Percentiles rank a stretch among this genome's conserved stretches.
phyloP scores from a whole-genome alignment of 805 yeast genomes.

The Metschnikowia kunwiensis region DNA sequence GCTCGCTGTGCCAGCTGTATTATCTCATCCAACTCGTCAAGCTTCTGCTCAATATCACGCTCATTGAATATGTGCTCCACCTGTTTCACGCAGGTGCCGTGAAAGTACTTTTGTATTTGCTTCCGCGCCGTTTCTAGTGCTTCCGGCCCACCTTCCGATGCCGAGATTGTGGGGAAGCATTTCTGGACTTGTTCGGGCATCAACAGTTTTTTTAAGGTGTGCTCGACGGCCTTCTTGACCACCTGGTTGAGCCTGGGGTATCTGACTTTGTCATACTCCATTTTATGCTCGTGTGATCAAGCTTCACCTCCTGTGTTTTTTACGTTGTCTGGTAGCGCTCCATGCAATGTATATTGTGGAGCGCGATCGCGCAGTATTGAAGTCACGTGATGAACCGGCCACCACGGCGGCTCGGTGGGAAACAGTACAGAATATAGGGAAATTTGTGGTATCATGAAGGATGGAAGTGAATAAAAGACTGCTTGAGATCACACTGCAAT shows the following conservation, averaged over 20 bases:
- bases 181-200: constrained; percentile 47
- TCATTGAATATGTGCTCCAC: constrained; percentile 54
- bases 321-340: too few relatives aligned
- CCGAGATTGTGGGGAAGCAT: constrained; percentile 54
- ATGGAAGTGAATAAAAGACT: too few relatives aligned
- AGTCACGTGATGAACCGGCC: too few relatives aligned
- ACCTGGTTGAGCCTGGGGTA: constrained; percentile 49
- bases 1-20: constrained; percentile 40
- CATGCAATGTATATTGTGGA: too few relatives aligned
- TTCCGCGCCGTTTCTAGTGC: constrained; percentile 46
- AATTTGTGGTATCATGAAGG: too few relatives aligned
- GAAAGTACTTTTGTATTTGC: constrained; percentile 54
- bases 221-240: constrained; percentile 52
- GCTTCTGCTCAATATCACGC: constrained; percentile 39
- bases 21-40: constrained; percentile 48
- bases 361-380: too few relatives aligned
- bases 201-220: constrained; percentile 47
- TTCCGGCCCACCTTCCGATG: constrained; percentile 43
- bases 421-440: too few relatives aligned
- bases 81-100: constrained; percentile 46
- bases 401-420: too few relatives aligned
- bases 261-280: constrained; percentile 34
- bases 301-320: too few relatives aligned
- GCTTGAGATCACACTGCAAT: too few relatives aligned
- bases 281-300: too few relatives aligned